A percentile compares a stretch with the other conserved stretches of the same genome.
Evolutionary conservation across 257 asterid genomes (phyloP).

Genomic region (Jacaranda copaia): DNA sequence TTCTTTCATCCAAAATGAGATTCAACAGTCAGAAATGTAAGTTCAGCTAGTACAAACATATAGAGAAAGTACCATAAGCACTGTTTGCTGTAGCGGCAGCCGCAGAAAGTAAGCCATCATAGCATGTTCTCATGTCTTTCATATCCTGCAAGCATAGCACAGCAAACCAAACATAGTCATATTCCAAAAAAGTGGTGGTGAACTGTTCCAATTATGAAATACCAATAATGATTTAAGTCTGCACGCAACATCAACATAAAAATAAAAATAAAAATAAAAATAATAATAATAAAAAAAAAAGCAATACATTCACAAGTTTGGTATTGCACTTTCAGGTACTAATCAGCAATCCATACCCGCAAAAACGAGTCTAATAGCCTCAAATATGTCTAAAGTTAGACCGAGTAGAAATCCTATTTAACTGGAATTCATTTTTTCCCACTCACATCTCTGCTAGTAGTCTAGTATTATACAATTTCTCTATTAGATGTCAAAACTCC

Average conservation of each 20-base stretch:
- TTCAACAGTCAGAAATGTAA: conserved; percentile 19
- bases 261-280: background rate
- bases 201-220: conserved; percentile 17
- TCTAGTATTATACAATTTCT: conserved; percentile 3
- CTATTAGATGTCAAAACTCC: background rate
- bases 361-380: background rate
- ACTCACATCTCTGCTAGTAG: conserved; percentile 1
- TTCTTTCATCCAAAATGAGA: conserved; percentile 9
- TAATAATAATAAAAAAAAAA: background rate
- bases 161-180: conserved; percentile 16
- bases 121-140: conserved; percentile 89
- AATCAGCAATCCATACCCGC: background rate
- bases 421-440: background rate
- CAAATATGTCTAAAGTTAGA: background rate
- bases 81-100: conserved; percentile 94
- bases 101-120: conserved; percentile 89
- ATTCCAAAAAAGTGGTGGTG: background rate
- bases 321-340: conserved; percentile 16
- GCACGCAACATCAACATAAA: background rate
- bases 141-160: conserved; percentile 64
- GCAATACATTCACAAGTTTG: background rate
- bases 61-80: conserved; percentile 67
- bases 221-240: background rate
- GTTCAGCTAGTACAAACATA: conserved; percentile 6
- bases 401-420: background rate